A percentile compares a stretch with the other conserved stretches of the same genome.
Evolutionary conservation across 306 rosid genomes (phyloP).

Genomic region (Nissolia schottii): DNA sequence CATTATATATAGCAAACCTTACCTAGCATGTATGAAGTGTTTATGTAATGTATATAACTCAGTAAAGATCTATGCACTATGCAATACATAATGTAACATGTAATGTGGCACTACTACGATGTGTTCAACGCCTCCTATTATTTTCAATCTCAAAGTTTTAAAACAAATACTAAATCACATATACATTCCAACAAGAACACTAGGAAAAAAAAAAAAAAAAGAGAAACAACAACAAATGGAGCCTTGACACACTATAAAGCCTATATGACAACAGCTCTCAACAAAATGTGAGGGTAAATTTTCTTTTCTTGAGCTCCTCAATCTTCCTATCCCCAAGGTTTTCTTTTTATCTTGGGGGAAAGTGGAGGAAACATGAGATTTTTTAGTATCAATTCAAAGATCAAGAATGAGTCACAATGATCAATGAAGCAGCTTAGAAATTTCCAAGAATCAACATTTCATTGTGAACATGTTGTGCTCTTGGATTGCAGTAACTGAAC

Average conservation of each 20-base stretch:
- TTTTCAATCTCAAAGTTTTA: slow-evolving; percentile 12
- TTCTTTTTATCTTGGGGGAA: slow-evolving; percentile 11
- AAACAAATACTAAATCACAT: slow-evolving; percentile 4
- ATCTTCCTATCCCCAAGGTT: not conserved
- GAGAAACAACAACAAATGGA: slow-evolving; percentile 18
- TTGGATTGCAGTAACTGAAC: slow-evolving; percentile 87
- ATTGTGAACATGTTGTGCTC: slow-evolving; percentile 33
- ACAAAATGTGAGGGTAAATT: not conserved
- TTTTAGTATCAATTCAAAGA: slow-evolving; percentile 7
- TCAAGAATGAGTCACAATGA: slow-evolving; percentile 25
- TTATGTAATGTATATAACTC: not conserved
- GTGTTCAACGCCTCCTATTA: not conserved
- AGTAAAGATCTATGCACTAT: not conserved
- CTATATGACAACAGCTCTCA: slow-evolving; percentile 15
- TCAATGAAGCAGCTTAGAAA: slow-evolving; percentile 35
- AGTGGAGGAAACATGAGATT: not conserved
- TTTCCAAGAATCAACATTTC: slow-evolving; percentile 24
- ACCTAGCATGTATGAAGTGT: not conserved
- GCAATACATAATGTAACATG: not conserved
- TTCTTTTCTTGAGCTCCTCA: not conserved
- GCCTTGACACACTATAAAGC: slow-evolving; percentile 20
- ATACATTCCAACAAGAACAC: not conserved
- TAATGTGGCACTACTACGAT: not conserved
- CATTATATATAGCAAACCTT: not conserved
- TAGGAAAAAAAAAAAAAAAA: not conserved